Evolutionary conservation across 2,329 filamentous ascomycete species (phyloP), one percentile per base, ranked within the genome.

Genomic region (Sclerotinia nivalis): DNA sequence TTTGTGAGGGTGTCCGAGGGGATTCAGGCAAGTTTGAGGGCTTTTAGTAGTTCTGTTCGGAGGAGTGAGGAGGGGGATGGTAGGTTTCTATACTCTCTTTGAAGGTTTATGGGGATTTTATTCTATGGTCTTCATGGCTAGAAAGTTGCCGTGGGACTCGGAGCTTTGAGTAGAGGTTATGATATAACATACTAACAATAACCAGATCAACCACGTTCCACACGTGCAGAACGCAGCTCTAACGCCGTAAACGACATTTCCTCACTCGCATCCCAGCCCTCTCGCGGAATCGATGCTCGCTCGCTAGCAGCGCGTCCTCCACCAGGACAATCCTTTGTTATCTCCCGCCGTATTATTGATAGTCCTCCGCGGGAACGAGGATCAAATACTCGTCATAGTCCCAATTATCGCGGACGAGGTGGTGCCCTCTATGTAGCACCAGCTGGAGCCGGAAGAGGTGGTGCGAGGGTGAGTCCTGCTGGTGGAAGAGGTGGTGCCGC

Each of bases 261-360:
- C 4, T 74, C 76, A 13, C 66, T 78, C 34, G 66, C 74, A 22
- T 71, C 75, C 7, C 71, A n/a, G 47, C 72, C 75, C 50, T 43
- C 71, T 28, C 70, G 74, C 43, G 78, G 77, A 34, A 71, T 78
- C 54, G 78, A 79, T 58, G 78, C 78, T 13, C 77, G 78, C 31
- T 75, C 77, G 34, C 71, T 79, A 15, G 78, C 76, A 61, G 77
- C 78, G 1, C 73, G 72, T 70, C 73, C 75, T 28, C 72, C 74
- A 10, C 66, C 69, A 1, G 49, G 59, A 37, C 71, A 72, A 71
- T 54, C 60, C 13, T 73, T 77, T 64, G 73, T 60, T 6, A 75
- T 77, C 43, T 18, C 18, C 47, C 60, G 59, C 1, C 69, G 73
- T 58, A 43, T 73, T 9, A 71, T 73, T 45, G 56, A 56, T 15